Base-by-base conservation (phyloP, 2,329 filamentous ascomycete species). In the Drechslerella stenobrocha region DNA sequence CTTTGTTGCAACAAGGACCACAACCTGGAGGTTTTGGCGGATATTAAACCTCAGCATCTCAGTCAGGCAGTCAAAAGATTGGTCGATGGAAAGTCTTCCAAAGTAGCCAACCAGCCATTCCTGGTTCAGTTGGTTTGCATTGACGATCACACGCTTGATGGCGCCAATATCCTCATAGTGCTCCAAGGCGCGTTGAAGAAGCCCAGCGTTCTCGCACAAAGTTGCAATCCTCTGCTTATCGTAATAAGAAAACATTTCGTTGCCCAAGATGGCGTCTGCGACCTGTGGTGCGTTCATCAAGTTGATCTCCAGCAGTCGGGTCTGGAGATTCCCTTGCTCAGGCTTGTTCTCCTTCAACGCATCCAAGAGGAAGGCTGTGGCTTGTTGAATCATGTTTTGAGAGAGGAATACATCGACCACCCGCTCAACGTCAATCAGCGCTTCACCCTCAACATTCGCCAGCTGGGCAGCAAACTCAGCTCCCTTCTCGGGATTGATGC, bases 371-470 rank as follows among this genome's bases (percentile, higher is more conserved):
- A 98, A 98, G n/a, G 92, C 91, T 1, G 95, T 98, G 5, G 92
- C 92, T 77, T 96, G 90, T 76, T 97, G 95, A 50, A 97, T 84
- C 90, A 97, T 93, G 74, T 90, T 91, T 77, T 98, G 93, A 7
- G 91, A 91, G 78, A 96, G 88, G 86, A 98, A 98, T 65, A 98
- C 90, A 76, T 98, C 93, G 48, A 96, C 90, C 22, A 96, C 91
- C 46, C 92, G 89, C 75, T 96, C 90, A 60, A 97, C 84, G 73
- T 97, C 93, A 71, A 98, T 87, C 64, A 96, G 80, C 22, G 91
- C 87, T 23, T 90, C 91, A 66, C 86, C 85, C 75, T 95, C 89
- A 73, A 93, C 87, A 76, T 93, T 96, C 42, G 89, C 92, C 69
- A 98, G 83, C 70, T 89, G 84, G n/a, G 88, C 88, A 20, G 93